A percentile compares a stretch with the other conserved stretches of the same genome.
These are phyloP conservation scores for Plasmodium malariae DNA, from an alignment of 169 alveolate genomes.

Conservation along the genomic window DNA sequence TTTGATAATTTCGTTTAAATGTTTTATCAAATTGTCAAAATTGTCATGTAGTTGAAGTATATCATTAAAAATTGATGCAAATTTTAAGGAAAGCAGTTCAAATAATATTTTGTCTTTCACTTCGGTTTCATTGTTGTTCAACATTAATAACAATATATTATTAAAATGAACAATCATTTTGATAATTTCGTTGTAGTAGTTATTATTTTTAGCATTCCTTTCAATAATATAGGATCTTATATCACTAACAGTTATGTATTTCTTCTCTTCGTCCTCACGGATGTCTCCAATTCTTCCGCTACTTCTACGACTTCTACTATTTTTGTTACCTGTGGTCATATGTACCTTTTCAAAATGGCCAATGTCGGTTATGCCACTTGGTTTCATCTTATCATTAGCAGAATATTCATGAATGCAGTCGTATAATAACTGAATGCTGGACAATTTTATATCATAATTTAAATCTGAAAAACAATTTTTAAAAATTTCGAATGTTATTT, in stretches of 20 bases:
- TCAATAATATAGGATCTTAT: slow-evolving; percentile 45
- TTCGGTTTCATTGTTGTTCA: slow-evolving; percentile 14
- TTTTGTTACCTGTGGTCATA: not conserved
- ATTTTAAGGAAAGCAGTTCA: slow-evolving; percentile 44
- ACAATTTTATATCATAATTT: slow-evolving; percentile 33
- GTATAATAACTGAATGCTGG: slow-evolving; percentile 20
- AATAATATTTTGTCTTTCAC: slow-evolving; percentile 45
- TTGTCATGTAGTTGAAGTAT: slow-evolving; percentile 9
- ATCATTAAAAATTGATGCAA: slow-evolving; percentile 48
- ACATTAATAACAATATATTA: slow-evolving; percentile 55
- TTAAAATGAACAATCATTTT: slow-evolving; percentile 72
- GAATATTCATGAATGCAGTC: slow-evolving; percentile 9
- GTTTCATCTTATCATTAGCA: not conserved
- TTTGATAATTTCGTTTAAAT: slow-evolving; percentile 58
- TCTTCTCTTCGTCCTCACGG: slow-evolving; percentile 5
- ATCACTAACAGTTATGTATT: slow-evolving; percentile 33
- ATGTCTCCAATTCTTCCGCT: no score
- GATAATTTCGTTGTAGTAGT: slow-evolving; percentile 56
- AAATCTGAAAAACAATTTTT: slow-evolving; percentile 18
- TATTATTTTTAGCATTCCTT: slow-evolving; percentile 50
- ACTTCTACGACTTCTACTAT: not conserved
- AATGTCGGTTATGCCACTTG: no score
- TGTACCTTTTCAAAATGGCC: not conserved
- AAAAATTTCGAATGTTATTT: slow-evolving; percentile 45
- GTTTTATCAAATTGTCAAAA: slow-evolving; percentile 48